Conservation (phyloP, 805 yeast genomes). For the Schwanniomyces polymorphus region DNA sequence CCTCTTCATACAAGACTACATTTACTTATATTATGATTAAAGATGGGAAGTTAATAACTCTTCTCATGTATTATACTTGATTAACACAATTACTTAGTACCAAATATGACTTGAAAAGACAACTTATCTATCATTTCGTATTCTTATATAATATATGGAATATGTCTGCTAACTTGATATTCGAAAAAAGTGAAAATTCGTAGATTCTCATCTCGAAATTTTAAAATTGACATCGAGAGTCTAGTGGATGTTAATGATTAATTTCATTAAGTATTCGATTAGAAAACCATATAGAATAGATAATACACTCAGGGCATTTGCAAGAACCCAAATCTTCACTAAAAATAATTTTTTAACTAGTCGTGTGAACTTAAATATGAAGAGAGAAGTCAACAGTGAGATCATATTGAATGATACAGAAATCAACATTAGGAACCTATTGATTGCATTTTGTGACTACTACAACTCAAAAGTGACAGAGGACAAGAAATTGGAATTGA, state of each 20-base stretch:
- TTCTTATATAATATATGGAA: no score
- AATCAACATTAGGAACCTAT: constrained; percentile 34
- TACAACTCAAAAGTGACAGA: constrained; percentile 26
- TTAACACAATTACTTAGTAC: no score
- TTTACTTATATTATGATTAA: no score
- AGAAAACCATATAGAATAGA: not conserved
- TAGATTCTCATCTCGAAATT: not conserved
- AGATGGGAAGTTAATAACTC: no score
- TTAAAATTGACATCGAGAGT: not conserved
- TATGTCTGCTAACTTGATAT: no score
- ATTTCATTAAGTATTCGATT: constrained; percentile 1
- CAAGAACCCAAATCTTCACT: not conserved
- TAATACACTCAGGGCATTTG: not conserved
- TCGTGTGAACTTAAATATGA: constrained; percentile 8
- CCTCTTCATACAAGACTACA: no score
- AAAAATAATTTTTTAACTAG: not conserved
- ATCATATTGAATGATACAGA: constrained; percentile 43
- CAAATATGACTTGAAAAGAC: no score
- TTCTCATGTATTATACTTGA: no score
- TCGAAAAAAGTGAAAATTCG: no score
- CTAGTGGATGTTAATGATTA: not conserved
- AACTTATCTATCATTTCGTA: no score
- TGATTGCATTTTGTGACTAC: constrained; percentile 40
- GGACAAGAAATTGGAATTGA: constrained; percentile 42
- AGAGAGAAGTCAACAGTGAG: constrained; percentile 12